Evolutionary conservation across 1,139 yeast genomes (phyloP), one percentile per base, ranked within the genome.

Genomic region (Hyphopichia khmerensis): DNA sequence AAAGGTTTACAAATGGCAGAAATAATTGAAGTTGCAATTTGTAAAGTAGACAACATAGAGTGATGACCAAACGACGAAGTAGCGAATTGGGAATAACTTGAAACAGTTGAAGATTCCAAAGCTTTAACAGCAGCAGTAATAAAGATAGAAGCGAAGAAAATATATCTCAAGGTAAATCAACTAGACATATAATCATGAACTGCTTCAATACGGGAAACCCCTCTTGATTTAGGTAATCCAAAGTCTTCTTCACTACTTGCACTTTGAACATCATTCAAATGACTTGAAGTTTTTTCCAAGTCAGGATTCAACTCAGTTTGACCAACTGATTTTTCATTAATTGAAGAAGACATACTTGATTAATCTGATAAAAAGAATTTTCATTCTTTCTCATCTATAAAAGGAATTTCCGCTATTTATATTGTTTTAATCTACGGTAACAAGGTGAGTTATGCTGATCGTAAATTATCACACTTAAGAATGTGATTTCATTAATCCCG

Each of bases 61-160:
- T 62, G 68, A 26, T 55, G 51, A 29, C 49, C 47, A 38, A 59
- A 60, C 2, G 58, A 48, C 4, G 66, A 61, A 7, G 68, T 61
- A 8, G 67, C 68, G 30, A 49, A 42, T 14, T 44, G 43, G 3
- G 61, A 13, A 44, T 69, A 69, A 38, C 60, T 57, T 32, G 50
- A 55, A 2, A 73, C 59, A 15, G 77, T 68, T 34, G 66, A 60
- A 24, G 59, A 54, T 35, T 72, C 75, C 23, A 75, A 59, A 24
- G 72, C 54, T 29, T 55, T 49, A 14, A 64, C 67, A 60, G 72
- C 67, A 5, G 75, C 61, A 41, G 67, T 55, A n/a, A 71, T 50
- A 33, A 69, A 49, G 29, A 72, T 52, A 30, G 66, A 62, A 8
- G 34, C 29, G 10, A 43, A 43, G 29, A 44, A 47, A 16, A 43